phyloP scores from a whole-genome alignment of 805 yeast species.

The Saccharomycopsis sp. region DNA sequence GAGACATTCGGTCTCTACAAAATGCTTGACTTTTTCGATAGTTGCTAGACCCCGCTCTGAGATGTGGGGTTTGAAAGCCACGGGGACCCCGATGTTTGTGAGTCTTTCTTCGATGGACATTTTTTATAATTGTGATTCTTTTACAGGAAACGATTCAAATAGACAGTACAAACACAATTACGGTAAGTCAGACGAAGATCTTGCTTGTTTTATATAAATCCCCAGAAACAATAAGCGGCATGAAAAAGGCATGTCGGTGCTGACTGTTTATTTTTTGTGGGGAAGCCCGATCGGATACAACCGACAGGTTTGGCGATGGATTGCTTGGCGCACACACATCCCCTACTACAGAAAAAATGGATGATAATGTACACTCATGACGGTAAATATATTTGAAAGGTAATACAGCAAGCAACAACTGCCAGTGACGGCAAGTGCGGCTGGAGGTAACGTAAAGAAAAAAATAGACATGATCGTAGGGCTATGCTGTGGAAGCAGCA shows the following conservation, averaged over 20 bases:
- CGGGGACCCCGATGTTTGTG: slow-evolving; percentile 26
- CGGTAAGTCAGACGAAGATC: too few species aligned
- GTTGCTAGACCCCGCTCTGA: slow-evolving; percentile 31
- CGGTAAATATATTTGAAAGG: background rate
- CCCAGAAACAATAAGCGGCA: too few species aligned
- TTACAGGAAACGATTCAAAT: too few species aligned
- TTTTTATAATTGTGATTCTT: background rate
- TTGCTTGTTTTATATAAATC: too few species aligned
- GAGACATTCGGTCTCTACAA: slow-evolving; percentile 49
- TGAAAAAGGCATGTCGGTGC: too few species aligned
- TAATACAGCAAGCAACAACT: background rate
- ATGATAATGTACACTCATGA: background rate
- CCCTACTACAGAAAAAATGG: too few species aligned
- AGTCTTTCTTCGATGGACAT: slow-evolving; percentile 5
- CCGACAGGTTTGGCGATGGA: background rate
- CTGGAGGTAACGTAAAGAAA: too few species aligned
- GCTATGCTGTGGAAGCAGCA: too few species aligned
- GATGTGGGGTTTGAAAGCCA: slow-evolving; percentile 30
- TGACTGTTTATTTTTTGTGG: background rate
- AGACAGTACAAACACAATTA: too few species aligned
- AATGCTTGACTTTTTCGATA: slow-evolving; percentile 35
- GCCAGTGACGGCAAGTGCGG: too few species aligned
- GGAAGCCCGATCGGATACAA: background rate
- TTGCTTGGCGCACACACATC: background rate
- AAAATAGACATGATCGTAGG: too few species aligned